A percentile compares a stretch with the other conserved stretches of the same genome.
These are phyloP conservation scores for Trichocomaceae sp. DNA, from an alignment of 2,329 filamentous ascomycete genomes.

Conservation along the genomic window DNA sequence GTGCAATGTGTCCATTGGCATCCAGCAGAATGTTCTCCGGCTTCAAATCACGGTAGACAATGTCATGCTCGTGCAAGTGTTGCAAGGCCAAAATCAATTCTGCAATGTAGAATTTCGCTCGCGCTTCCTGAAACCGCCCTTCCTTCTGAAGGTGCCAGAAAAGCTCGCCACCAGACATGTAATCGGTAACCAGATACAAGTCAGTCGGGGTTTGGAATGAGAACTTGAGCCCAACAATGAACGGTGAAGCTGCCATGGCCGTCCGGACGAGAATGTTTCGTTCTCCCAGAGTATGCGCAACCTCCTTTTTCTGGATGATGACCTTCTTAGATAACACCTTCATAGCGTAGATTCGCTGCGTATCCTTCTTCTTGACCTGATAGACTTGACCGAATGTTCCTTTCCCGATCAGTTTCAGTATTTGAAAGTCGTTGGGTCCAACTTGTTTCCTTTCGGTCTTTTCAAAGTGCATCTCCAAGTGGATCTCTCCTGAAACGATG, in stretches of 20 bases:
- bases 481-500: constrained; percentile 76
- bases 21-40: constrained; percentile 96
- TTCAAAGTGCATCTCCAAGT: constrained; percentile 79
- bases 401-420: constrained; percentile 93
- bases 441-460: constrained; percentile 83
- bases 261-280: constrained; percentile 95
- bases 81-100: constrained; percentile 93
- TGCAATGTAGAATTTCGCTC: constrained; percentile 98
- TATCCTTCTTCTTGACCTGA: constrained; percentile 96
- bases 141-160: constrained; percentile 99
- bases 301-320: constrained; percentile 99
- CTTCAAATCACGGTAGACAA: constrained; percentile 95
- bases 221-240: constrained; percentile 96
- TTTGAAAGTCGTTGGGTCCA: constrained; percentile 91
- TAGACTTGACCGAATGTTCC: constrained; percentile 98
- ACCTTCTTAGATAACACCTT: constrained; percentile 99
- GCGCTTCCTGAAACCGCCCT: constrained; percentile 85
- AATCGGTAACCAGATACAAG: constrained; percentile 96
- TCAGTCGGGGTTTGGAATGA: constrained; percentile 97
- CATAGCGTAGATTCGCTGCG: constrained; percentile 94
- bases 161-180: constrained; percentile 97
- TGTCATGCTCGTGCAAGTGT: constrained; percentile 92
- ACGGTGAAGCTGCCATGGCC: constrained; percentile 89
- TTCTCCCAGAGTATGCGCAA: constrained; percentile 93
- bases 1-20: constrained; percentile 93